Evolutionary conservation across 2,329 filamentous ascomycete genomes (phyloP).

Genomic region (Colletotrichum neosansevieriae): DNA sequence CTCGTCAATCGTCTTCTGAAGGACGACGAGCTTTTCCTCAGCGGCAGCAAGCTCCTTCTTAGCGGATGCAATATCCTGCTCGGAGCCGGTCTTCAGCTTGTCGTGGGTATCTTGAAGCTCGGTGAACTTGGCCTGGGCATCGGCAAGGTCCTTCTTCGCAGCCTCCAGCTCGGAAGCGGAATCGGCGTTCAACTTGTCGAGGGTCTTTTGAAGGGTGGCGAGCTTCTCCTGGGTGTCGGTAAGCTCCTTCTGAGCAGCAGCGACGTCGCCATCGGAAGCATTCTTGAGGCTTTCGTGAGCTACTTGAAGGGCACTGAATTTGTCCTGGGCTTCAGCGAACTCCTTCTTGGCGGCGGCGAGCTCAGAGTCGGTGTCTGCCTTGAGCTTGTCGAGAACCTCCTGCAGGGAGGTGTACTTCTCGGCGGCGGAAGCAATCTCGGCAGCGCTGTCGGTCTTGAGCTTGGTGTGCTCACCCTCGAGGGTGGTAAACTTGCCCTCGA

Average conservation of each 20-base stretch:
- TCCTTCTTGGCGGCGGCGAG: conserved; percentile 49
- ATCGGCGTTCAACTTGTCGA: conserved; percentile 47
- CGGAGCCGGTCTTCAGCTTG: conserved; percentile 48
- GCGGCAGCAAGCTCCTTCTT: conserved; percentile 47
- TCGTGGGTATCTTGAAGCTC: conserved; percentile 47
- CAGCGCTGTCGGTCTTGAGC: conserved; percentile 45
- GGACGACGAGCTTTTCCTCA: conserved; percentile 44
- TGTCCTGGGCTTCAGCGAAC: conserved; percentile 49
- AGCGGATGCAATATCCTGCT: conserved; percentile 47
- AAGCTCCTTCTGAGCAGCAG: conserved; percentile 48
- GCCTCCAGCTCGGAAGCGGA: conserved; percentile 49
- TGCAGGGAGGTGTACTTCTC: conserved; percentile 41
- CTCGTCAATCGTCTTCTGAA: conserved; percentile 38
- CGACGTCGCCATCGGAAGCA: conserved; percentile 46
- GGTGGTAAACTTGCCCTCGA: conserved; percentile 45
- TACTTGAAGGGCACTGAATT: conserved; percentile 46
- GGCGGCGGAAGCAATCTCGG: conserved; percentile 42
- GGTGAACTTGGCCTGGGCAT: conserved; percentile 43
- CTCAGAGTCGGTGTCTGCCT: conserved; percentile 44
- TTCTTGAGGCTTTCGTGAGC: conserved; percentile 46
- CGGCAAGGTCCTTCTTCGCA: conserved; percentile 44
- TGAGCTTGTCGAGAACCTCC: conserved; percentile 44
- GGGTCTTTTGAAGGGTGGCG: conserved; percentile 46
- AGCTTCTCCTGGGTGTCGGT: conserved; percentile 46
- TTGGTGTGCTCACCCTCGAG: conserved; percentile 46